phyloP scores from a whole-genome alignment of 352 stramenopile species.

The Hyaloperonospora brassicae region DNA sequence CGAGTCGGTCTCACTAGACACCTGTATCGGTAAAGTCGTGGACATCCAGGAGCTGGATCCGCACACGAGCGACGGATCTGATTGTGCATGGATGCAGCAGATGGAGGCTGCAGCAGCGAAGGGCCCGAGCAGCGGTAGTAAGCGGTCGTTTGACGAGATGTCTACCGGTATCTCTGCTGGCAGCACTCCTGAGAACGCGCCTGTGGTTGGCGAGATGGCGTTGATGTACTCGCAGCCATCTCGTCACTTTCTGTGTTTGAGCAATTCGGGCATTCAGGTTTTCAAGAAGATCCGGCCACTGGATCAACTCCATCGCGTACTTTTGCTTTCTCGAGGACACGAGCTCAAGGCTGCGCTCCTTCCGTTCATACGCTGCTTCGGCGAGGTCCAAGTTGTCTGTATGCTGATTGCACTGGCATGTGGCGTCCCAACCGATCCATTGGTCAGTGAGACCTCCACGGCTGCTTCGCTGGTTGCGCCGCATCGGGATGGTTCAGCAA shows the following conservation, averaged over 20 bases:
- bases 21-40: conserved; percentile 76
- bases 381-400: conserved; percentile 73
- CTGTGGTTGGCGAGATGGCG: conserved; percentile 60
- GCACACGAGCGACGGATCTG: conserved; percentile 26
- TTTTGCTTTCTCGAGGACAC: conserved; percentile 60
- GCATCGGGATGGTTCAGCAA: conserved; percentile 16
- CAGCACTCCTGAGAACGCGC: conserved; percentile 14
- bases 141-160: conserved; percentile 80
- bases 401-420: conserved; percentile 87
- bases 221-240: conserved; percentile 74
- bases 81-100: conserved; percentile 17
- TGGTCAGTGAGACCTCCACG: conserved; percentile 49
- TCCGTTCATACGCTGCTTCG: conserved; percentile 78
- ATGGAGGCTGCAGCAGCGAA: conserved; percentile 3
- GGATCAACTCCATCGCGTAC: conserved; percentile 73
- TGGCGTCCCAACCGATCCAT: conserved; percentile 69
- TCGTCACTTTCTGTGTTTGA: conserved; percentile 81
- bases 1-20: conserved; percentile 67
- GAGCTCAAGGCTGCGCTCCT: conserved; percentile 57
- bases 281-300: conserved; percentile 87
- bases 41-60: conserved; percentile 64
- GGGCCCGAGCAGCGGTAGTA: conserved; percentile 25
- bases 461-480: conserved; percentile 44
- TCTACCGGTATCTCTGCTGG: conserved; percentile 22
- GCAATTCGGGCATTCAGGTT: conserved; percentile 79